Base-by-base conservation (phyloP, 371 early-diverging fungal species). In the Rhizopus delemar region DNA sequence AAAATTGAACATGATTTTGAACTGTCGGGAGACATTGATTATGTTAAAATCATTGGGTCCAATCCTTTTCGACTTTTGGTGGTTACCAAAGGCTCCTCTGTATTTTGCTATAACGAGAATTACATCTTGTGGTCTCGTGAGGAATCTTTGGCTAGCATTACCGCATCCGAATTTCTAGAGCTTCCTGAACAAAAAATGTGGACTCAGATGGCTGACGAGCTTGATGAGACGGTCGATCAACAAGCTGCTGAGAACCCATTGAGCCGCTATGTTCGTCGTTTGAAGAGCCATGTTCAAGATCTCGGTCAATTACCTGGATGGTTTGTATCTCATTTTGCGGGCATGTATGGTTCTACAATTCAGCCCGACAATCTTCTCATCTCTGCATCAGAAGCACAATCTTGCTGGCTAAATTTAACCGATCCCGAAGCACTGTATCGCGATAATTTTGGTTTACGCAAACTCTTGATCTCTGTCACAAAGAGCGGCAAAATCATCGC, bases 361-460 rank as follows among this genome's bases (percentile, higher is more conserved):
- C 67, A 65, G 16, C 41, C 59, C 59, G 62, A 41, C 50, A 46
- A 53, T 16, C 41, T 43, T 28, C 45, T 57, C 46, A 34, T 65
- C 6, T 52, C 55, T 0, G 49, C 31, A 2, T 41, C 66, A n/a
- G 65, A 60, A 9, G 67, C 75, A 5, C 76, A 76, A 58, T 50
- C 67, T 2, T 80, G 73, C 15, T 65, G 62, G 63, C 60, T 60
- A 13, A 61, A 66, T 46, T n/a, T 39, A 11, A 36, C 70, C 4
- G 6, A 28, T 5, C 56, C 61, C 28, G 62, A 68, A 49, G 62
- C 66, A 4, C 62, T 85, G 1, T 80, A 83, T 38, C 81, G 90
- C 8, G 96, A 95, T 62, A 78, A 83, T 56, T 90, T 92, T 75
- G 96, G 96, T 5, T 73, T 95, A 60, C 87, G 91, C 56, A 94